phyloP scores from a whole-genome alignment of 208 protist genomes.

The Trypanosoma conorhini region DNA sequence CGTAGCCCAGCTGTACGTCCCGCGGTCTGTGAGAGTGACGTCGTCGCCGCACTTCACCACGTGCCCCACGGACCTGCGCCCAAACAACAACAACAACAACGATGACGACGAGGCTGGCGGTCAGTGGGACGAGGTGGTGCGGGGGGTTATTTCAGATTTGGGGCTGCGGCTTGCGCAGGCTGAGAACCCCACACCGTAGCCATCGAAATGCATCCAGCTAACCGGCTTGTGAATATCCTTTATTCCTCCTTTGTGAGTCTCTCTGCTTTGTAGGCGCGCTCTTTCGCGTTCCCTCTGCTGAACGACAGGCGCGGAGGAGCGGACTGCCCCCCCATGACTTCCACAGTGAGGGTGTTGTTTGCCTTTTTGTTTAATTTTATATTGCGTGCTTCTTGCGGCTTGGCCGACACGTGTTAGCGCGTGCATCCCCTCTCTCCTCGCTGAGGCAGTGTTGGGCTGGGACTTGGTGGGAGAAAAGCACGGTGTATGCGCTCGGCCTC shows the following conservation, averaged over 20 bases:
- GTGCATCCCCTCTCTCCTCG: background rate
- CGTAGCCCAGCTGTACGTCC: background rate
- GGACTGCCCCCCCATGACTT: background rate
- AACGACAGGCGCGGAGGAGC: no score
- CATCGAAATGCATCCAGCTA: background rate
- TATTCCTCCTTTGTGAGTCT: background rate
- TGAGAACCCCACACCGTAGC: background rate
- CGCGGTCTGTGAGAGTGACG: conserved; percentile 8
- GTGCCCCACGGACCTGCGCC: background rate
- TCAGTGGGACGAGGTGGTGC: background rate
- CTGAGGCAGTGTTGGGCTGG: background rate
- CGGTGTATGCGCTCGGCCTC: background rate
- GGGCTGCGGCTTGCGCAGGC: conserved; percentile 5
- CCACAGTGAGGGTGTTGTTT: background rate
- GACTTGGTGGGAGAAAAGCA: background rate
- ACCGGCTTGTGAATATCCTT: background rate
- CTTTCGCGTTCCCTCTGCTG: no score
- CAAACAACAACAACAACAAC: background rate
- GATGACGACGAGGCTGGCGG: background rate
- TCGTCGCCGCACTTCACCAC: background rate
- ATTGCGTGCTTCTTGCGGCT: background rate
- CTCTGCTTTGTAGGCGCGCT: background rate
- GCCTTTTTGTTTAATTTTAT: background rate
- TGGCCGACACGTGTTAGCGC: background rate
- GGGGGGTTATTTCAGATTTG: conserved; percentile 12